Percentiles rank a stretch among this genome's conserved stretches.
Evolutionary conservation across 331 rosid genomes (phyloP).

Genomic region (Quercus tomentella): DNA sequence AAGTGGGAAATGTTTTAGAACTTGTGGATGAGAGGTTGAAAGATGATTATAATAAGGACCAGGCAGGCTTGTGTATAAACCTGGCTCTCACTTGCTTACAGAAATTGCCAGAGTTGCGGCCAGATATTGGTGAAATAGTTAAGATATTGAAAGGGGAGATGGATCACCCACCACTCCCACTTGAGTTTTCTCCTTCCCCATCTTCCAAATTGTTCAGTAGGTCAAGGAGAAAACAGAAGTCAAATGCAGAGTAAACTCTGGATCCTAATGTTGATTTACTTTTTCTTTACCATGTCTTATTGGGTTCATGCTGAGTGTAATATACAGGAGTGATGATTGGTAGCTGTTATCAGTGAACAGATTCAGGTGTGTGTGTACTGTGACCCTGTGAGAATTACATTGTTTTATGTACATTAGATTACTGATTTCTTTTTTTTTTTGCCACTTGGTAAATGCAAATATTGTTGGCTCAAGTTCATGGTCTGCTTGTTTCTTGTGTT

Average conservation of each 20-base stretch:
- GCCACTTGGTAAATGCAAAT: slow-evolving; percentile 15
- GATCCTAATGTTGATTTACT: slow-evolving; percentile 8
- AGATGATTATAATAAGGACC: slow-evolving; percentile 65
- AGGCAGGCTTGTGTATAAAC: slow-evolving; percentile 78
- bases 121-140: slow-evolving; percentile 75
- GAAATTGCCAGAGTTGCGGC: slow-evolving; percentile 85
- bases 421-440: slow-evolving; percentile 16
- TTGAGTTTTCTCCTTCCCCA: slow-evolving; percentile 89
- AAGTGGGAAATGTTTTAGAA: slow-evolving; percentile 69
- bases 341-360: slow-evolving; percentile 3
- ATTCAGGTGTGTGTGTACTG: slow-evolving; percentile 20
- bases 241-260: slow-evolving; percentile 36
- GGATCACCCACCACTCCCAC: slow-evolving; percentile 72
- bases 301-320: slow-evolving; percentile 23
- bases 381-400: slow-evolving; percentile 23
- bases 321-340: slow-evolving; percentile 1
- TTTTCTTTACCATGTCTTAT: slow-evolving; percentile 5
- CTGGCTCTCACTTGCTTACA: slow-evolving; percentile 77
- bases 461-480: slow-evolving; percentile 2
- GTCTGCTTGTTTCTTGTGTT: not conserved
- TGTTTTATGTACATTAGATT: slow-evolving; percentile 23
- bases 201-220: slow-evolving; percentile 69
- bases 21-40: slow-evolving; percentile 79
- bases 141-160: slow-evolving; percentile 82
- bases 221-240: slow-evolving; percentile 61